Evolutionary conservation across 176 grass and related monocot genomes (phyloP), one percentile per base, ranked within the genome.

Genomic region (Bothriochloa decipiens): DNA sequence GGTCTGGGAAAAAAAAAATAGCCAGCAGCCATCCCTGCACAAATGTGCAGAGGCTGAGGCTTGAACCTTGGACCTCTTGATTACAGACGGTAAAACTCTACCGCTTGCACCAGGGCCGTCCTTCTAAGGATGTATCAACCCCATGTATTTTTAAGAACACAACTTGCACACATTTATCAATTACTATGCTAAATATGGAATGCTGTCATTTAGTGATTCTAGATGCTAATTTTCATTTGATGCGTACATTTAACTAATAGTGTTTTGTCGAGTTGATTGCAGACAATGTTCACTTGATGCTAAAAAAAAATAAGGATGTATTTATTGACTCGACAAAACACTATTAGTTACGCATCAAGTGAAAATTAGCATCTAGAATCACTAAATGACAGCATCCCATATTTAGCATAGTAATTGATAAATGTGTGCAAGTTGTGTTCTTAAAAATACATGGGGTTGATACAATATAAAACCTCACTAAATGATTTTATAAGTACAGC

Each of bases 121-220:
- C n/a, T n/a, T n/a, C n/a, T n/a, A n/a, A n/a, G n/a, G n/a, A n/a
- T 36, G 55, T 50, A 20, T 35, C 18, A 74, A 65, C 8, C 23
- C 60, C 4, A 46, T 79, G 23, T 28, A 23, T 9, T 78, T 78
- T 40, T 27, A 27, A 78, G 49, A 64, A 43, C 57, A 63, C n/a
- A 78, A 63, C 26, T 11, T 83, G 25, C 52, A 79, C 35, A 45
- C 52, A n/a, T 60, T 62, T 62, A 17, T 82, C 57, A 74, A 74
- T 26, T 66, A 50, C 20, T n/a, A 18, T 37, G 26, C 28, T 75
- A 15, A 55, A 36, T n/a, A 47, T 65, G 16, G 28, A 20, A 76
- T 65, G 20, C 60, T 13, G 27, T 42, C 66, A 41, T 63, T 66
- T 23, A 52, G 47, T 74, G n/a, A 22, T 65, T 35, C 16, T 63